Evolutionary conservation across 176 grass and related monocot genomes (phyloP), one percentile per base, ranked within the genome.

Genomic region (Elaeis guineensis): DNA sequence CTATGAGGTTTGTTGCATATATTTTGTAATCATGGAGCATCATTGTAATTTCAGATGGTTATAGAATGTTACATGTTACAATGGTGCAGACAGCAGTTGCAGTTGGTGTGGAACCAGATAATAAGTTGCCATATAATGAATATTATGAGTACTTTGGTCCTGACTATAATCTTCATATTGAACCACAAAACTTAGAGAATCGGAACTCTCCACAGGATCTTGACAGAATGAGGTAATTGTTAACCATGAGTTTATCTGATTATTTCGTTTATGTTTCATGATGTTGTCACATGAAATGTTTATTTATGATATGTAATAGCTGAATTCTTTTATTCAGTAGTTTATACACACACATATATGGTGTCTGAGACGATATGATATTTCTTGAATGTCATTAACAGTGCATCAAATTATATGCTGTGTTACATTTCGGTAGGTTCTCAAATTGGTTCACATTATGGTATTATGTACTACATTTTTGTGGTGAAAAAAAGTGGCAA

Each of bases 131-230:
- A 5, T 86, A 90, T 67, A 89, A 90, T 74, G 86, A 95, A 74
- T 95, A 95, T 52, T 90, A 81, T 57, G 90, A 95, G 64, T 95
- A 95, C 71, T 95, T 90, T 58, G 86, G 82, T 18, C 90, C 90
- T 63, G 79, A 86, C 61, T 90, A 90, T 74, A 83, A 66, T 26
- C 82, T 95, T 68, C 90, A 95, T 70, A 83, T 95, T 69, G 65
- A 83, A 59, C 82, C 90, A 26, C 86, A 50, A 78, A 84, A 18
- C 62, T 79, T 95, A 30, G 73, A 81, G 50, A 90, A 95, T 49
- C 73, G 71, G 51, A 90, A 95, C 77, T 73, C 82, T 24, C 23
- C 73, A 25, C 86, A 86, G 65, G 76, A 86, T 59, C 66, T 95
- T 54, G 82, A 95, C 63, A 95, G 77, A 48, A 81, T 95, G 70